Evolutionary conservation across 2,329 filamentous ascomycete genomes (phyloP).

Genomic region (Paecilomyces dactylethromorphus): DNA sequence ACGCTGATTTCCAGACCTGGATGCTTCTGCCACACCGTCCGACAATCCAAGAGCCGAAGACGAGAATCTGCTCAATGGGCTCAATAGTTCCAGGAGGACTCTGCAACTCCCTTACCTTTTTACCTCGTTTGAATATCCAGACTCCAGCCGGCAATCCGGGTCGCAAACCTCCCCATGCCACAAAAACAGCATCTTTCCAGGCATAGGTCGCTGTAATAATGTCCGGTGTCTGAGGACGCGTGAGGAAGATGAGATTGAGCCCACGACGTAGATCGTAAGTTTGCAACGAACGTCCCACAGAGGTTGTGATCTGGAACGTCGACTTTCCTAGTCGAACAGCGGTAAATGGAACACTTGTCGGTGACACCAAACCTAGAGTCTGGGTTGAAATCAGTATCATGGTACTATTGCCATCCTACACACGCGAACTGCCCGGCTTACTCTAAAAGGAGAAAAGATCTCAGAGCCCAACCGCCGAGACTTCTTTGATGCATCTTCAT

Average conservation of each 20-base stretch:
- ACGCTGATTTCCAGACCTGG: constrained; percentile 81
- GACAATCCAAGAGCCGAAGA: constrained; percentile 89
- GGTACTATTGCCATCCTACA: not conserved
- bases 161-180: constrained; percentile 70
- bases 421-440: constrained; percentile 41
- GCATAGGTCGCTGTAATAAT: constrained; percentile 79
- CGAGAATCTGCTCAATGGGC: constrained; percentile 67
- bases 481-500: constrained; percentile 35
- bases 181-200: constrained; percentile 80
- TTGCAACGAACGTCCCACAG: constrained; percentile 80
- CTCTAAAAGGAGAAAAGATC: constrained; percentile 90
- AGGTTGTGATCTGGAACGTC: constrained; percentile 96
- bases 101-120: constrained; percentile 69
- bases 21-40: constrained; percentile 69
- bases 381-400: constrained; percentile 1
- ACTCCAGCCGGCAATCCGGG: constrained; percentile 52
- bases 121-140: constrained; percentile 89
- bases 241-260: constrained; percentile 88
- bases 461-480: constrained; percentile 54
- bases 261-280: constrained; percentile 91
- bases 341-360: constrained; percentile 84
- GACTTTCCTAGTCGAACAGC: constrained; percentile 84
- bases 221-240: constrained; percentile 77
- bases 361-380: constrained; percentile 90
- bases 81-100: constrained; percentile 58